Evolutionary conservation across 352 stramenopile genomes (phyloP), one percentile per base, ranked within the genome.

Genomic region (Pythium folliculosum): DNA sequence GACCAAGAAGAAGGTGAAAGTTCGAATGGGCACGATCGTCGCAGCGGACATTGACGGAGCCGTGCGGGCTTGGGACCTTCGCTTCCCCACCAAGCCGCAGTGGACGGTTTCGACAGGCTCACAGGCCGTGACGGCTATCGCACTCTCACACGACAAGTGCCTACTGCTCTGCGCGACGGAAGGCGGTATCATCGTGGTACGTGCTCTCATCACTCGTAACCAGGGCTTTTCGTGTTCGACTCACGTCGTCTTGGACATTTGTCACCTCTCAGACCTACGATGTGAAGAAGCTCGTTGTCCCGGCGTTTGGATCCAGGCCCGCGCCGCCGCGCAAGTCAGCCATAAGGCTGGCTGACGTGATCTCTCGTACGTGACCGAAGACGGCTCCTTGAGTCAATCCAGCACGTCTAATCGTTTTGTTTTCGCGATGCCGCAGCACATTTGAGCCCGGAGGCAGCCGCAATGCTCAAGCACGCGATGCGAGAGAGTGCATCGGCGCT

Each of bases 41-140:
- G 86, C 78, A 47, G 82, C 76, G 19, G 86, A 92, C 65, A 73
- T 80, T 30, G 82, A 90, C 58, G 86, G 86, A 40, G 67, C 73
- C 17, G 70, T 94, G 37, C 82, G 86, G 1, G 78, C 88, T 72
- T 94, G 86, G 86, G 84, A 94, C 52, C 35, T 71, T 9, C 72
- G 82, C n/a, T 78, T 77, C 38, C 78, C 83, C 3, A 65, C 71
- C 14, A 80, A 77, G 12, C 82, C 82, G 21, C 56, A 77, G 13
- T 94, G 80, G 82, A 78, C 70, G 17, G 75, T 94, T 30, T 77
- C 78, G 8, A 81, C 75, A 1, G 82, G 77, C 0, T 75, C 77
- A 3, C 68, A 81, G 7, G 72, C 79, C 4, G 75, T 91, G 56
- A 91, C 80, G 13, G 67, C 78, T 0, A 67, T 92, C 4, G 27